Evolutionary conservation across 306 rosid species (phyloP).

Genomic region (Fagus crenata): DNA sequence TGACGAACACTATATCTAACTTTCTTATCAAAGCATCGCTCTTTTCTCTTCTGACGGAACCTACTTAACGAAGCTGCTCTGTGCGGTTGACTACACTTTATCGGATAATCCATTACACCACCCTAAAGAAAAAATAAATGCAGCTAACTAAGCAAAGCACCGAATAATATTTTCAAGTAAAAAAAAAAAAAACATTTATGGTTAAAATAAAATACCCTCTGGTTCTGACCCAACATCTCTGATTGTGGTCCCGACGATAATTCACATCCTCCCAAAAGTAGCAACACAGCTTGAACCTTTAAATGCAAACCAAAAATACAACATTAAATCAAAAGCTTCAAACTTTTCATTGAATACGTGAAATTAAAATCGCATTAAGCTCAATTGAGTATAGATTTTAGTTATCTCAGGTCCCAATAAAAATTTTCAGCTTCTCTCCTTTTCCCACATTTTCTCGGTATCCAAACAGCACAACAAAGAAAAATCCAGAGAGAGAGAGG

Average conservation of each 20-base stretch:
- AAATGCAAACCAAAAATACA: conserved; percentile 17
- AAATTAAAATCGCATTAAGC: background rate
- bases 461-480: background rate
- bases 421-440: background rate
- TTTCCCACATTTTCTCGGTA: background rate
- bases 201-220: conserved; percentile 50
- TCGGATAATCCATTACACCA: conserved; percentile 50
- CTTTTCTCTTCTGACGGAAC: conserved; percentile 92
- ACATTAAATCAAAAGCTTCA: background rate
- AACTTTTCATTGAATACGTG: background rate
- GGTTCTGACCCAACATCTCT: conserved; percentile 51
- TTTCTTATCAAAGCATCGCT: conserved; percentile 90
- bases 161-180: background rate
- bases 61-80: conserved; percentile 80
- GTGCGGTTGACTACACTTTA: conserved; percentile 70
- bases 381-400: background rate
- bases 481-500: background rate
- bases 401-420: background rate
- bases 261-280: conserved; percentile 82
- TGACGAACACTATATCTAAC: conserved; percentile 95
- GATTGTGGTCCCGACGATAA: conserved; percentile 50
- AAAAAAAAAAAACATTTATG: conserved; percentile 4
- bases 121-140: conserved; percentile 44
- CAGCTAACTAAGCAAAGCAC: conserved; percentile 17
- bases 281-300: conserved; percentile 85